phyloP scores from a whole-genome alignment of 495 filamentous ascomycete genomes.

The Rostrohypoxylon terebratum region DNA sequence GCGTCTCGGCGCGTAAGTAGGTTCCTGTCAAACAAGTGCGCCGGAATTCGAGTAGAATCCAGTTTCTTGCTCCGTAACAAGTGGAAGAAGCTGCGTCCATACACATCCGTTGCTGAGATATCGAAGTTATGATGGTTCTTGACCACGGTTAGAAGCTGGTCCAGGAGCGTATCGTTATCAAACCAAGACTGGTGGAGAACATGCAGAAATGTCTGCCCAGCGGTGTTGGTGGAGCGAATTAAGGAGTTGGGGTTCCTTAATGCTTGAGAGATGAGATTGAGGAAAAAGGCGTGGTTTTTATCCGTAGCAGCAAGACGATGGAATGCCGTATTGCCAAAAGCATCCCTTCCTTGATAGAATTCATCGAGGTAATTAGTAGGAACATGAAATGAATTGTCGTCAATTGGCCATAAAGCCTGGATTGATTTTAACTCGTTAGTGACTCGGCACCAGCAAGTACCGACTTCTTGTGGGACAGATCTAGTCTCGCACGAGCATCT shows the following conservation, averaged over 20 bases:
- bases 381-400: background rate
- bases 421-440: conserved; percentile 34
- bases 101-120: conserved; percentile 55
- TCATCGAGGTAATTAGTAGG: conserved; percentile 27
- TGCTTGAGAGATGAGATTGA: conserved; percentile 45
- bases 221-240: conserved; percentile 51
- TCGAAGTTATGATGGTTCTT: conserved; percentile 43
- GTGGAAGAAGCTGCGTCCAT: conserved; percentile 61
- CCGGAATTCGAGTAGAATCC: conserved; percentile 30
- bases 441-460: conserved; percentile 58
- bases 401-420: conserved; percentile 34
- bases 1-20: conserved; percentile 51
- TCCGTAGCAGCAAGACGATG: conserved; percentile 55
- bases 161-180: conserved; percentile 39
- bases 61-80: conserved; percentile 39
- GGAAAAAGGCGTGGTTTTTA: conserved; percentile 46
- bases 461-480: conserved; percentile 47
- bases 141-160: conserved; percentile 47
- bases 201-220: conserved; percentile 63
- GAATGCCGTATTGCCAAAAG: conserved; percentile 60
- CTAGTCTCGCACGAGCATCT: conserved; percentile 46
- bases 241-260: conserved; percentile 23
- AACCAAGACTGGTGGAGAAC: conserved; percentile 57
- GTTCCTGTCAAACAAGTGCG: conserved; percentile 30
- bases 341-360: conserved; percentile 45